phyloP scores from a whole-genome alignment of 1,139 yeast genomes.

The Geotrichum cucujoidarum region DNA sequence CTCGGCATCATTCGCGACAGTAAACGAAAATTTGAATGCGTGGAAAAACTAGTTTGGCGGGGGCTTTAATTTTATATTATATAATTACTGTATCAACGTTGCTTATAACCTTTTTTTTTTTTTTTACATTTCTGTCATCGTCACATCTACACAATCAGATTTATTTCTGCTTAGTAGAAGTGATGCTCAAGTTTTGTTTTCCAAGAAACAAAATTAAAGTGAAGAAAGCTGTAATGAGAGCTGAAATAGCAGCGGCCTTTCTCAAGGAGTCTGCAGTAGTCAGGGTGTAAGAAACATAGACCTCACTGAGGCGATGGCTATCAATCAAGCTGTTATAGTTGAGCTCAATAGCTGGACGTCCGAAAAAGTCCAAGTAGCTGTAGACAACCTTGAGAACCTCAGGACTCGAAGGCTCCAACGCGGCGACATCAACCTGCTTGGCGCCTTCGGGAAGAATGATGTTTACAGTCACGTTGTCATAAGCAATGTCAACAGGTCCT shows the following conservation, averaged over 20 bases:
- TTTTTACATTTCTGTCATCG: neutral
- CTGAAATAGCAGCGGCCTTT: slow-evolving; percentile 66
- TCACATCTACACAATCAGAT: neutral
- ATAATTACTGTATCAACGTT: neutral
- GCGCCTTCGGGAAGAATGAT: slow-evolving; percentile 90
- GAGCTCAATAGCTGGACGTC: slow-evolving; percentile 74
- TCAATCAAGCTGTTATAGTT: slow-evolving; percentile 62
- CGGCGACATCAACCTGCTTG: slow-evolving; percentile 37
- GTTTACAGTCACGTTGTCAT: slow-evolving; percentile 56
- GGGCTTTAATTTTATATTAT: slow-evolving; percentile 39
- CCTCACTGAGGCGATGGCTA: slow-evolving; percentile 54
- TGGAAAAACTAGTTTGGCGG: slow-evolving; percentile 59
- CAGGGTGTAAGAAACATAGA: slow-evolving; percentile 61
- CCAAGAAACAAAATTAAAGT: slow-evolving; percentile 51
- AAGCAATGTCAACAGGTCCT: slow-evolving; percentile 61
- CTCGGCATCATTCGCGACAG: slow-evolving; percentile 51
- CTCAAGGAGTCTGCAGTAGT: slow-evolving; percentile 48
- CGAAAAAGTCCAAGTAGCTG: slow-evolving; percentile 68
- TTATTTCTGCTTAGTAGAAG: slow-evolving; percentile 7
- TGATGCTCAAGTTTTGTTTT: slow-evolving; percentile 38
- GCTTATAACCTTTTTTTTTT: neutral
- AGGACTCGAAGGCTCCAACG: slow-evolving; percentile 32
- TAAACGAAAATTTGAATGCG: slow-evolving; percentile 47
- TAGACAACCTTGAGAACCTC: slow-evolving; percentile 39
- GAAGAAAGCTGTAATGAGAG: slow-evolving; percentile 59